Evolutionary conservation across 202 grass and related monocot genomes (phyloP).

Genomic region (Miscanthus sacchariflorus): DNA sequence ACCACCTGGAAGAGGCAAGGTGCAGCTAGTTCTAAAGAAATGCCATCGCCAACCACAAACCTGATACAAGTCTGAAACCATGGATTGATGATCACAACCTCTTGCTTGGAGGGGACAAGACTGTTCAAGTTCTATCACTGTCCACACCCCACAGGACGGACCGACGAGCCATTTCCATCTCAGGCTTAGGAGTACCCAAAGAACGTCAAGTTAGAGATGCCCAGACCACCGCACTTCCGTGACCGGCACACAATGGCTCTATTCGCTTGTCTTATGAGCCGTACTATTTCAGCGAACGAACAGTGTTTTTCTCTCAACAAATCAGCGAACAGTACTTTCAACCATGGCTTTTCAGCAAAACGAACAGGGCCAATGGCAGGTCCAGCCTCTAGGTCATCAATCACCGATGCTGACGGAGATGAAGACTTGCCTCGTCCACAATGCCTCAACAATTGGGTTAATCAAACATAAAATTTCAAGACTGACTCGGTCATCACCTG

Average conservation of each 20-base stretch:
- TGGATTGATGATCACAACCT: too few relatives aligned
- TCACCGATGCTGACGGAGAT: neutral
- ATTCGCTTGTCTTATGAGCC: too few relatives aligned
- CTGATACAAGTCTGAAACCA: neutral
- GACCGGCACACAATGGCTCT: neutral
- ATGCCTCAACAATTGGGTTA: slow-evolving; percentile 4
- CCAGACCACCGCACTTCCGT: neutral
- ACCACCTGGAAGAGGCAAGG: neutral
- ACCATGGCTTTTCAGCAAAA: too few relatives aligned
- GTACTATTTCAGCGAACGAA: too few relatives aligned
- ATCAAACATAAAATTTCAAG: slow-evolving; percentile 5
- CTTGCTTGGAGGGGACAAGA: neutral
- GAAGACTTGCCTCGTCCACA: neutral
- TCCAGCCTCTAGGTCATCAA: neutral
- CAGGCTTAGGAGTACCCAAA: neutral
- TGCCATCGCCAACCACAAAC: neutral
- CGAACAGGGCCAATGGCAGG: neutral
- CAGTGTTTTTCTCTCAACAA: too few relatives aligned
- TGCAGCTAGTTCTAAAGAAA: neutral
- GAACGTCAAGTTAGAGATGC: neutral
- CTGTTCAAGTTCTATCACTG: neutral
- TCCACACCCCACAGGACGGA: neutral
- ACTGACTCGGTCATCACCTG: neutral
- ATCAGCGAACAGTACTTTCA: too few relatives aligned
- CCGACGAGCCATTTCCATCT: neutral